Evolutionary conservation across 176 grass and related monocot genomes (phyloP), one percentile per base, ranked within the genome.

Genomic region (Aegilops tauschii): DNA sequence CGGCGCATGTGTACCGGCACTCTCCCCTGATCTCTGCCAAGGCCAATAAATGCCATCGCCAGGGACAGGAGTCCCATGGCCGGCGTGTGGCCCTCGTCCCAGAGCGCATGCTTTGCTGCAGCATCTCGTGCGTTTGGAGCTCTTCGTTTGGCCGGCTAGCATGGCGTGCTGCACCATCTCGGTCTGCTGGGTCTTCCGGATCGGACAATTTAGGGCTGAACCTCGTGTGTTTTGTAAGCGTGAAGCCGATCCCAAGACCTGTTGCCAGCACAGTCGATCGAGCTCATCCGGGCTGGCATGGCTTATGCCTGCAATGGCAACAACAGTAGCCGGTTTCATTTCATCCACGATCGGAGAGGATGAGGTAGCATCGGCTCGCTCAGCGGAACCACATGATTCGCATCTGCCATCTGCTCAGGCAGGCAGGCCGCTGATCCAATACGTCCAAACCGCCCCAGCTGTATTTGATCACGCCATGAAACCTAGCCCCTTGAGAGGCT

Each of bases 391-490:
- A 87, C 84, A 90, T 73, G 89, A 75, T 77, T 47, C 50, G 85
- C 68, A 50, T 11, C 78, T 86, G 83, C 81, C 31, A 9, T 61
- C 52, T 20, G 36, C 56, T 10, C 82, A n/a, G 8, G 21, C 69
- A 45, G 13, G 49, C 68, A 61, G 50, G 68, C 59, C 30, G 40
- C 83, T 9, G 62, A 35, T 36, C 50, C 77, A 42, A 89, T 89
- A 44, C 87, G 82, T 89, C 87, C 82, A 89, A 85, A 61, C 82
- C 87, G 12, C 47, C 76, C 83, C 73, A 90, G 83, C 84, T 86
- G 88, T 77, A 78, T 78, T 65, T 27, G 65, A 72, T 65, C 66
- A 56, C 73, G 56, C 89, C 73, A 79, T 83, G 79, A 79, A 75
- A 7, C 47, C 50, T 54, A 54, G 50, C 50, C 50, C 50, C 50